Evolutionary conservation across 2,329 filamentous ascomycete genomes (phyloP), one percentile per base, ranked within the genome.

Genomic region (Ascomycota sp.): DNA sequence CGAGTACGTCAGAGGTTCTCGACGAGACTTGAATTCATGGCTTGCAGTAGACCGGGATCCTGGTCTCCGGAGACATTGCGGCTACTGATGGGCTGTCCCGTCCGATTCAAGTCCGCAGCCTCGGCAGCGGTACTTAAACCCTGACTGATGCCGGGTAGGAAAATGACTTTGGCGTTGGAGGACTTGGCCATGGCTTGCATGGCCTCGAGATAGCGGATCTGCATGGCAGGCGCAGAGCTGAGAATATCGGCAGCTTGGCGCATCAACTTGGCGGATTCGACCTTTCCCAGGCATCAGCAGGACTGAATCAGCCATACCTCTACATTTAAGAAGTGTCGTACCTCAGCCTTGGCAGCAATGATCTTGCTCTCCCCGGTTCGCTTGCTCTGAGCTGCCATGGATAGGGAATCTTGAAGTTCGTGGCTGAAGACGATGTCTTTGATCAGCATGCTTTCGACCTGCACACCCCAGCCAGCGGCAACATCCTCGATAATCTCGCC

Each of bases 121-220:
- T 57, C 54, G 43, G 66, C 52, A 29, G 55, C 51, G 2, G 47
- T 29, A 43, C 48, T 39, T 47, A 75, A 67, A 11, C 67, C 72
- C 56, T 78, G 68, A 42, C 50, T 56, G 32, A 54, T 50, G 8
- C 62, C 71, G 8, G 77, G 78, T 47, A 89, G 49, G 64, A 86
- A 89, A 47, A 89, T 84, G 47, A 89, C 77, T 59, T 91, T 91
- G 58, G 67, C 73, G 57, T 84, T 91, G 32, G 83, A 81, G 0
- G 72, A 71, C 68, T 93, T 95, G 46, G 89, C 89, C 86, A 98
- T 98, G 30, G 81, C 71, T 55, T 95, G 89, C 86, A 95, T 95
- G 4, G 89, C 84, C 60, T 98, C 89, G 43, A 98, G 76, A 56
- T 95, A 95, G 43, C 84, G 67, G 60, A 92, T 92, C 60, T 93